Percentiles rank a stretch among this genome's conserved stretches.
phyloP scores from a whole-genome alignment of 495 filamentous ascomycete species.

The Lasiosphaeria hispida region DNA sequence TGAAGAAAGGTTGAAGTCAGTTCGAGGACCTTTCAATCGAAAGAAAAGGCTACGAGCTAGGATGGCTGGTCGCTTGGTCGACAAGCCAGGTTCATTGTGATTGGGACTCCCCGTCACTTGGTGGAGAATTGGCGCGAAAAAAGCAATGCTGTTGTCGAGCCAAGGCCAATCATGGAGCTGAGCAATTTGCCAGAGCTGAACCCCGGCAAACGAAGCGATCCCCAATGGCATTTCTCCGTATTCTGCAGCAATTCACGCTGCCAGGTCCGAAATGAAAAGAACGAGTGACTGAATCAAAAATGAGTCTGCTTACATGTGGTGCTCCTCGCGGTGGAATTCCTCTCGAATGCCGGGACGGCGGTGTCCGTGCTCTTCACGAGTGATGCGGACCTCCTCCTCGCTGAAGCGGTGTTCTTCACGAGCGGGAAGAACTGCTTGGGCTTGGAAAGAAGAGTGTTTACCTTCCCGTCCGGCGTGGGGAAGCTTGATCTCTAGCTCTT shows the following conservation, averaged over 20 bases:
- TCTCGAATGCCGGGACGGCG: constrained; percentile 55
- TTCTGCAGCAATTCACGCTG: not conserved
- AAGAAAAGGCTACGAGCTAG: not conserved
- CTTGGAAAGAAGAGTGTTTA: constrained; percentile 67
- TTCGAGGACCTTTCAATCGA: constrained; percentile 5
- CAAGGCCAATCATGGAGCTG: constrained; percentile 4
- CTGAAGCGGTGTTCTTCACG: constrained; percentile 65
- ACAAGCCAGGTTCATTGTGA: constrained; percentile 15
- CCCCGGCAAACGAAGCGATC: not conserved
- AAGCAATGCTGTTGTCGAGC: constrained; percentile 11
- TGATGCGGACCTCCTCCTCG: constrained; percentile 79
- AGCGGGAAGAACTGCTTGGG: constrained; percentile 58
- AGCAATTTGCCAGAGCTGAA: constrained; percentile 12
- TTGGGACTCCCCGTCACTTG: constrained; percentile 2
- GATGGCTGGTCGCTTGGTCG: constrained; percentile 29
- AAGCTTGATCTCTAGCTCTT: constrained; percentile 86
- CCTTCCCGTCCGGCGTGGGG: constrained; percentile 93
- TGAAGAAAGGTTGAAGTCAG: constrained; percentile 28
- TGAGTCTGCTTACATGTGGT: constrained; percentile 36
- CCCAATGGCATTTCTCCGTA: not conserved
- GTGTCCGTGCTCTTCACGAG: constrained; percentile 64
- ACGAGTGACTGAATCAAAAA: not conserved
- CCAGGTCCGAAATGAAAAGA: constrained; percentile 2
- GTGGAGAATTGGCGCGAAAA: constrained; percentile 11
- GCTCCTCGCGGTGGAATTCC: constrained; percentile 56